Evolutionary conservation across 2,329 filamentous ascomycete species (phyloP), one percentile per base, ranked within the genome.

Genomic region (Fusarium luffae): DNA sequence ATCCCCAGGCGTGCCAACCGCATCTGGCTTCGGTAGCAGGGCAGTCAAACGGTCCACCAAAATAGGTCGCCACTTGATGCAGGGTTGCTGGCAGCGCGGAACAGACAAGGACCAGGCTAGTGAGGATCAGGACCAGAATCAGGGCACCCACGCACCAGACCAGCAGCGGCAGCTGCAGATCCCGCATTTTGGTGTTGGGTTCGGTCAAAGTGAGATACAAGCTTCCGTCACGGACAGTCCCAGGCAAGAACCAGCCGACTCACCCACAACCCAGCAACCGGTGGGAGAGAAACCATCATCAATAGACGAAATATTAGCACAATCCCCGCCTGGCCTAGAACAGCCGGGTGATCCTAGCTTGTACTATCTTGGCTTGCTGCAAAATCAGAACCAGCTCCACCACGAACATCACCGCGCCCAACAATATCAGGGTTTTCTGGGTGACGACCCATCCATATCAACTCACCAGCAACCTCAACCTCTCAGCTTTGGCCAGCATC

Each of bases 1-100:
- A 61, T 63, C 40, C 42, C 54, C 63, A 62, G 58, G 42, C 49
- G 61, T 58, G 59, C 70, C 71, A 72, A 73, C 71, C 71, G 55
- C 44, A 68, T 72, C 67, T 56, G 71, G 71, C 57, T 55, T 68
- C 54, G 51, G 71, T 57, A 59, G 40, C 52, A 65, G 60, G 54
- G 54, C 64, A 54, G 63, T 73, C 68, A 72, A 73, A 74, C 71
- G 70, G 72, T 71, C 72, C 68, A 74, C 62, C 70, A 70, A 57
- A 69, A 70, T 59, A 69, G 65, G 71, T 60, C 54, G 68, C 68
- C 60, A 70, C 58, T 71, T 46, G 60, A 42, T 25, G 41, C 68
- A 70, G 67, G 68, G 62, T 70, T 67, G 54, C 54, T 69, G 50
- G 66, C 65, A 69, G 50, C 63, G 63, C 63, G 47, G 67, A 57